phyloP scores from a whole-genome alignment of 805 yeast species.

The Barnettozyma wickerhamii region DNA sequence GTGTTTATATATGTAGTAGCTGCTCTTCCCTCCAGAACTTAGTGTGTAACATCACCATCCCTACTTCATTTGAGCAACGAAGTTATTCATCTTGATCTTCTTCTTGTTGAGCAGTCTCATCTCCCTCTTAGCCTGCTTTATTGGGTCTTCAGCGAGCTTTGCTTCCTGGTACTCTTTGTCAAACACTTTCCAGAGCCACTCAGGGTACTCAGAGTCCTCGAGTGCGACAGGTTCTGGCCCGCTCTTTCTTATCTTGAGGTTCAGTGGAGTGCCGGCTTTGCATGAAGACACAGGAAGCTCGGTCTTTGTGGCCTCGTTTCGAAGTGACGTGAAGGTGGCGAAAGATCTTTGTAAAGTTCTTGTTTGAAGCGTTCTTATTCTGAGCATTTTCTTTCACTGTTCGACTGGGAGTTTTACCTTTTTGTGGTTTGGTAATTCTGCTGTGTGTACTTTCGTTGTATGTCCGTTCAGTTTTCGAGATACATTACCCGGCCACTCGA shows the following conservation, averaged over 20 bases:
- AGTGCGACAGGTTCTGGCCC: constrained; percentile 89
- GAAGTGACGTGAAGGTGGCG: neutral
- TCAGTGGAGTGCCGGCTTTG: constrained; percentile 67
- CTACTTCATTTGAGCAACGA: constrained; percentile 47
- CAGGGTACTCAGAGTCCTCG: constrained; percentile 87
- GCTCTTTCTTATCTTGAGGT: constrained; percentile 66
- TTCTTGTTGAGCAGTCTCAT: constrained; percentile 65
- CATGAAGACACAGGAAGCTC: constrained; percentile 40
- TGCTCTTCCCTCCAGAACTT: neutral
- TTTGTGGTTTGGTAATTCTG: neutral
- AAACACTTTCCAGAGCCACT: constrained; percentile 87
- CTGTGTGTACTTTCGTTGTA: no score
- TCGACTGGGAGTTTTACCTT: no score
- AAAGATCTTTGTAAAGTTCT: constrained; percentile 3
- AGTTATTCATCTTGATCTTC: constrained; percentile 74
- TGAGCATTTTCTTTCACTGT: constrained; percentile 4
- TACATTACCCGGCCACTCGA: no score
- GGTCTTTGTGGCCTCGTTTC: constrained; percentile 9
- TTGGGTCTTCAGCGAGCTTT: constrained; percentile 54
- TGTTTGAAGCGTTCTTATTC: neutral
- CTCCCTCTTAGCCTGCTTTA: constrained; percentile 64
- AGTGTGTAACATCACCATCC: no score
- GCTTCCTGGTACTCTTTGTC: constrained; percentile 60
- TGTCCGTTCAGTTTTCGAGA: no score
- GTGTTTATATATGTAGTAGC: neutral